Base-by-base conservation (phyloP, 495 filamentous ascomycete genomes). In the Penicillium lagena region DNA sequence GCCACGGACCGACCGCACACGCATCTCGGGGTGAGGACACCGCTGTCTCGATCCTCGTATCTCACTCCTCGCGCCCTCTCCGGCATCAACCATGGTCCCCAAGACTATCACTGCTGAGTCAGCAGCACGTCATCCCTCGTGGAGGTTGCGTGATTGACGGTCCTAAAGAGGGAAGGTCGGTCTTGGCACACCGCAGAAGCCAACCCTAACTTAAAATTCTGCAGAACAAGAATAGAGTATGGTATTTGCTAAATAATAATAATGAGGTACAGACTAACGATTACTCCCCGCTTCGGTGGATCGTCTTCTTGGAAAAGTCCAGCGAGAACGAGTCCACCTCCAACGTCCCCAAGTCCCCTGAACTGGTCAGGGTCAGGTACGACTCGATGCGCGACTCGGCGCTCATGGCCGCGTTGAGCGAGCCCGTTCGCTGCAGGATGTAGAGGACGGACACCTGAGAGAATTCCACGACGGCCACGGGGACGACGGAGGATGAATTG, bases 401-500 rank as follows among this genome's bases (percentile, higher is more conserved):
- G 41, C 49, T 47, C 37, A 54, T 52, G 12, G 63, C 64, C 9
- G 64, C 61, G 2, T 59, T 51, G 1, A 78, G 46, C 0, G 59
- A 59, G 2, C 66, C 67, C 0, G 72, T 75, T 42, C 73, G 63
- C 52, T 76, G 60, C 32, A 77, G 58, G 44, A 78, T 70, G 49
- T 73, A 76, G 13, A 78, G 58, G 9, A 78, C 67, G 8, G 71
- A 67, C 17, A 68, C 56, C 39, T 64, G 62, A 1, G 73, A 71
- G 49, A 78, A 78, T 27, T 75, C 64, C 31, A 75, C 38, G 9
- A 61, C 52, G 0, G 41, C 17, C 2, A 35, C 40, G 1, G 58
- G 62, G 8, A 70, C 57, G 12, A 22, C 22, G 22, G 22, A 4
- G 3, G 22, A 22, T 3, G 22, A 6, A 22, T 22, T 22, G 22